phyloP scores from a whole-genome alignment of 306 rosid species.

The Amphicarpaea edgeworthii region DNA sequence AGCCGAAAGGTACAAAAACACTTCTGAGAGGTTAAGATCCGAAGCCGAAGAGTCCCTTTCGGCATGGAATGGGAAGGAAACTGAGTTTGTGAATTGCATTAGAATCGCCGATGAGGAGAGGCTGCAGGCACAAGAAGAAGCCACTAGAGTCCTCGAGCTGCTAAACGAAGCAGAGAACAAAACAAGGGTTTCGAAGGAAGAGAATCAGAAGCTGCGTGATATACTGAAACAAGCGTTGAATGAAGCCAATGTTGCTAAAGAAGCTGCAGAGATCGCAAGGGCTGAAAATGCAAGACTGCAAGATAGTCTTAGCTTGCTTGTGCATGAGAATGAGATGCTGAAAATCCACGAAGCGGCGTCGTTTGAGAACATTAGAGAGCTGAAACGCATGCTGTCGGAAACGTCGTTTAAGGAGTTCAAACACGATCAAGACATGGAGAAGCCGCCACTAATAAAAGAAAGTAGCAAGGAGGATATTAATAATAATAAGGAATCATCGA shows the following conservation, averaged over 20 bases:
- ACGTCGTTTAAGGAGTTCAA: conserved; percentile 51
- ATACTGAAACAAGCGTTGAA: conserved; percentile 89
- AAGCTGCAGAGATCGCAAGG: conserved; percentile 76
- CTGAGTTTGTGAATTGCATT: conserved; percentile 75
- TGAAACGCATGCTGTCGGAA: conserved; percentile 69
- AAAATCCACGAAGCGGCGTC: conserved; percentile 72
- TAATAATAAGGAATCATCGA: conserved; percentile 30
- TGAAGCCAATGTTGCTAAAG: conserved; percentile 85
- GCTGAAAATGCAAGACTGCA: conserved; percentile 71
- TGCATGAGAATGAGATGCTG: conserved; percentile 66
- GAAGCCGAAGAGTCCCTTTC: conserved; percentile 84
- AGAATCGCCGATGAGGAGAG: conserved; percentile 78
- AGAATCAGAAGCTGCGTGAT: conserved; percentile 76
- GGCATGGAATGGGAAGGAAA: conserved; percentile 84
- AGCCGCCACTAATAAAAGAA: conserved; percentile 41
- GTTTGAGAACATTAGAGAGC: conserved; percentile 66
- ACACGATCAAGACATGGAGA: conserved; percentile 54
- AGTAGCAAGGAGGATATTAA: conserved; percentile 38
- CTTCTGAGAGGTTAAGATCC: conserved; percentile 69
- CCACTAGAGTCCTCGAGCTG: conserved; percentile 43
- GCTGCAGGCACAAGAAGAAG: conserved; percentile 56
- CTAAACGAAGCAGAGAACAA: conserved; percentile 54
- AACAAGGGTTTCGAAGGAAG: conserved; percentile 64
- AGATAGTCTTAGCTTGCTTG: conserved; percentile 58
- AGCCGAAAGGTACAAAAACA: conserved; percentile 65